Percentiles rank a stretch among this genome's conserved stretches.
Conservation (phyloP, 495 filamentous ascomycete genomes). For the Neurospora sp. region DNA sequence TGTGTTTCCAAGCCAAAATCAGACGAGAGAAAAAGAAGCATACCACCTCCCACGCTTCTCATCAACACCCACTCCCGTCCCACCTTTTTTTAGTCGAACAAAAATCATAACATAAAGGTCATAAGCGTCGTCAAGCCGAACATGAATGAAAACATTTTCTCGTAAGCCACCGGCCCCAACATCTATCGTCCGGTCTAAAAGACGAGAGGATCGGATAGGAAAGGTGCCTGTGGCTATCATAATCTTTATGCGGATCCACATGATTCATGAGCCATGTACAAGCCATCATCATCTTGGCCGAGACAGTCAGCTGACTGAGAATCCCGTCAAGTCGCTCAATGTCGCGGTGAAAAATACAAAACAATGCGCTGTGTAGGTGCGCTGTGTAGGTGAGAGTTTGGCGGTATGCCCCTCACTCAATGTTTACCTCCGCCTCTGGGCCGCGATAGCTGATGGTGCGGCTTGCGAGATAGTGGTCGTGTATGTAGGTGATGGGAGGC, state of each 20-base stretch:
- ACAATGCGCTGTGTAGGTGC: no score
- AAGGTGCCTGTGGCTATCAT: no score
- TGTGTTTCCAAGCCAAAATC: conserved; percentile 27
- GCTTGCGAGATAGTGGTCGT: conserved; percentile 36
- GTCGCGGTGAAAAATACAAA: no score
- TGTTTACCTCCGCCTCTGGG: conserved; percentile 21
- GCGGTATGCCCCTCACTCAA: background rate
- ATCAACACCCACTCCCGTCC: conserved; percentile 4
- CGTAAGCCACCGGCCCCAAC: no score
- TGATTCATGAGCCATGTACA: no score
- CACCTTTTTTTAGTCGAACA: conserved; percentile 24
- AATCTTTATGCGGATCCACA: no score
- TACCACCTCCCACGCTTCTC: conserved; percentile 3
- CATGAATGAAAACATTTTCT: conserved; percentile 1
- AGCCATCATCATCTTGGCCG: no score
- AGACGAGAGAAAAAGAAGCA: conserved; percentile 31
- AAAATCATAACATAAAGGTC: conserved; percentile 22
- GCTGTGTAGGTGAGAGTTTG: background rate
- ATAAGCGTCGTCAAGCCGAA: conserved; percentile 22
- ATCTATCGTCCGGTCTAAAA: no score
- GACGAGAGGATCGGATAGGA: no score
- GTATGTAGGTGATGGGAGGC: conserved; percentile 34
- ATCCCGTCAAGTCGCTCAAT: no score
- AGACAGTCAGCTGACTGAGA: no score
- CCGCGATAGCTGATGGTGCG: conserved; percentile 24